These are phyloP conservation scores for Penstemon newberryi DNA, from an alignment of 257 asterid species.

Conservation along the genomic window DNA sequence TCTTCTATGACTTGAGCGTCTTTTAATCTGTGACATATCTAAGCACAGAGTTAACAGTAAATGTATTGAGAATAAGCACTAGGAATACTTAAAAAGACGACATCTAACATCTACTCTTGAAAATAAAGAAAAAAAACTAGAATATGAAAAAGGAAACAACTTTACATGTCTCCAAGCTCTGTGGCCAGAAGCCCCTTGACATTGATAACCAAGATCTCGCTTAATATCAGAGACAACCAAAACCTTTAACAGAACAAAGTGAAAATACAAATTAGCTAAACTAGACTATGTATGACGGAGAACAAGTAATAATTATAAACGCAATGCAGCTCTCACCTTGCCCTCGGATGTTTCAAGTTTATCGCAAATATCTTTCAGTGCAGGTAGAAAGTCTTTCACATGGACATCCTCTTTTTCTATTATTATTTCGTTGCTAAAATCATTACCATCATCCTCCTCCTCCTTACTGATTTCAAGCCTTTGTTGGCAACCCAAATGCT, in stretches of 20 bases:
- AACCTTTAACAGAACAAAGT: slow-evolving; percentile 55
- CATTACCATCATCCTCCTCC: slow-evolving; percentile 57
- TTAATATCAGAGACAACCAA: slow-evolving; percentile 82
- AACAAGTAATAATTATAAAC: too few species aligned
- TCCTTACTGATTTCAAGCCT: slow-evolving; percentile 82
- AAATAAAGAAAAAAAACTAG: not conserved
- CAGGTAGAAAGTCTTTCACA: slow-evolving; percentile 79
- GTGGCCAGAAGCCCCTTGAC: slow-evolving; percentile 54
- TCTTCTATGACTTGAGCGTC: slow-evolving; percentile 74
- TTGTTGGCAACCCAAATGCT: slow-evolving; percentile 79
- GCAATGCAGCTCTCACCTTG: slow-evolving; percentile 52
- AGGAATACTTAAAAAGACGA: slow-evolving; percentile 8
- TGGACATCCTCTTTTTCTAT: slow-evolving; percentile 52
- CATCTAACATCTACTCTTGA: slow-evolving; percentile 13
- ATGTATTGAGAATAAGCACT: slow-evolving; percentile 24
- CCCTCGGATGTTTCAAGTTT: slow-evolving; percentile 81
- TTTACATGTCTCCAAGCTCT: slow-evolving; percentile 84
- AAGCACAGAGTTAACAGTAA: slow-evolving; percentile 35
- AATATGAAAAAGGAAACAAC: slow-evolving; percentile 12
- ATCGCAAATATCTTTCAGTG: slow-evolving; percentile 71
- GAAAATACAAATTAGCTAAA: slow-evolving; percentile 30
- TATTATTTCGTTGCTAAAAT: slow-evolving; percentile 35
- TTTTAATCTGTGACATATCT: slow-evolving; percentile 82
- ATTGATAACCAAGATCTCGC: slow-evolving; percentile 72
- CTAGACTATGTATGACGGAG: too few species aligned